Conservation (phyloP, 129 eudicot genomes). For the Pittosporum tobira region DNA sequence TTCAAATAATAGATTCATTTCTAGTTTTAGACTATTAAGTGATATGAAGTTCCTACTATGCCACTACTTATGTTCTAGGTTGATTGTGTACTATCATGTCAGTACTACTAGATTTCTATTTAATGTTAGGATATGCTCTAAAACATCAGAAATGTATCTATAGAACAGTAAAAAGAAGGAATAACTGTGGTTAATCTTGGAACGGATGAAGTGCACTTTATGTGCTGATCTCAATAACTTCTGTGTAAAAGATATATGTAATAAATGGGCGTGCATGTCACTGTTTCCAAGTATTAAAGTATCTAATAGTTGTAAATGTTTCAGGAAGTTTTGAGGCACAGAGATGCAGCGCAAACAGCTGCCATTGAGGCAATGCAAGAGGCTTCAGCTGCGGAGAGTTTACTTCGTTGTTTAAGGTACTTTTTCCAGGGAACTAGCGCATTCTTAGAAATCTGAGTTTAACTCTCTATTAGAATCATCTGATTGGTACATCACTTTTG, state of each 20-base stretch:
- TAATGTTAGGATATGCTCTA: too few species aligned
- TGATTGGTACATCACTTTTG: neutral
- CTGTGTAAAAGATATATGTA: neutral
- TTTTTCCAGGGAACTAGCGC: neutral
- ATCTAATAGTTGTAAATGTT: neutral
- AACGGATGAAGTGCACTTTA: too few species aligned
- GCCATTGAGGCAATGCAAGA: slow-evolving; percentile 91
- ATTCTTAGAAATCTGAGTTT: neutral
- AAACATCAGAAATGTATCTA: too few species aligned
- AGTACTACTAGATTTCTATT: too few species aligned
- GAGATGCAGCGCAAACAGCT: slow-evolving; percentile 81
- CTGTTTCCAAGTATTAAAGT: too few species aligned
- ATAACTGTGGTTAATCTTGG: too few species aligned
- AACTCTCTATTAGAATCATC: neutral
- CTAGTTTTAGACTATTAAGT: too few species aligned
- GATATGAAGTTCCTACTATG: too few species aligned
- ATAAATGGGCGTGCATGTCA: neutral
- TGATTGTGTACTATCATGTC: too few species aligned
- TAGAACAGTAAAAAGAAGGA: too few species aligned
- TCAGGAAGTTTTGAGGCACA: slow-evolving; percentile 79
- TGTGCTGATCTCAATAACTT: slow-evolving; percentile 1
- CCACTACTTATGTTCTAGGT: too few species aligned
- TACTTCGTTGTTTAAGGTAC: slow-evolving; percentile 83
- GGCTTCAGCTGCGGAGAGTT: slow-evolving; percentile 78
- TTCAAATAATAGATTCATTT: too few species aligned